Evolutionary conservation across 257 asterid genomes (phyloP).

Genomic region (Catharanthus roseus): DNA sequence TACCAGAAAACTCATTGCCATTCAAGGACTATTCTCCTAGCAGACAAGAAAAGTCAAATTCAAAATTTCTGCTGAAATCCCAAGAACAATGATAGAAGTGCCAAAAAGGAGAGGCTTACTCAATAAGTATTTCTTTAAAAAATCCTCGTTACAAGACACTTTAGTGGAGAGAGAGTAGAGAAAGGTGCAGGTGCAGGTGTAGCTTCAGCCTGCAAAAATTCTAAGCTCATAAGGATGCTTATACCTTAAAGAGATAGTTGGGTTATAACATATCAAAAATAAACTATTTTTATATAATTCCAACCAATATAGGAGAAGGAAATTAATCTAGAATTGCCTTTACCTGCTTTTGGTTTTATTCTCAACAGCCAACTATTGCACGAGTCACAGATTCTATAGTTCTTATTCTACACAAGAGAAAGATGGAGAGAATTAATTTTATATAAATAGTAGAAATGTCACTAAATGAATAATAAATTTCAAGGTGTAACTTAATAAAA

Average conservation of each 20-base stretch:
- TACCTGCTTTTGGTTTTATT: constrained; percentile 58
- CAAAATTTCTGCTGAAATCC: background rate
- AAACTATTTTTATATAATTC: background rate
- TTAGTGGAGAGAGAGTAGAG: background rate
- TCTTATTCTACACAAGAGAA: constrained; percentile 57
- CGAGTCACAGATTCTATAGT: constrained; percentile 66
- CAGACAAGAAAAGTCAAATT: background rate
- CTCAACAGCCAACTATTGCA: constrained; percentile 79
- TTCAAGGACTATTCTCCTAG: background rate
- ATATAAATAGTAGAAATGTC: background rate
- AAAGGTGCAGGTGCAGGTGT: background rate
- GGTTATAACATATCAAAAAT: background rate
- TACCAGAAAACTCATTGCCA: background rate
- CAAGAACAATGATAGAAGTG: background rate
- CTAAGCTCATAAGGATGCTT: background rate
- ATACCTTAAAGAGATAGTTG: background rate
- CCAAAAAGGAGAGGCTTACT: background rate
- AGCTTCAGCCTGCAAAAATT: background rate
- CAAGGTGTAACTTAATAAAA: background rate
- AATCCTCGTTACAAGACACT: background rate
- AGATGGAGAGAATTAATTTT: background rate
- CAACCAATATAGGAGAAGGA: background rate
- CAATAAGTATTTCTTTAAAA: background rate
- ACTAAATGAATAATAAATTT: background rate
- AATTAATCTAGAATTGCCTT: background rate